A percentile compares a stretch with the other conserved stretches of the same genome.
These are phyloP conservation scores for Aureobasidium sp. DNA, from an alignment of 2,329 filamentous ascomycete species.

Conservation along the genomic window DNA sequence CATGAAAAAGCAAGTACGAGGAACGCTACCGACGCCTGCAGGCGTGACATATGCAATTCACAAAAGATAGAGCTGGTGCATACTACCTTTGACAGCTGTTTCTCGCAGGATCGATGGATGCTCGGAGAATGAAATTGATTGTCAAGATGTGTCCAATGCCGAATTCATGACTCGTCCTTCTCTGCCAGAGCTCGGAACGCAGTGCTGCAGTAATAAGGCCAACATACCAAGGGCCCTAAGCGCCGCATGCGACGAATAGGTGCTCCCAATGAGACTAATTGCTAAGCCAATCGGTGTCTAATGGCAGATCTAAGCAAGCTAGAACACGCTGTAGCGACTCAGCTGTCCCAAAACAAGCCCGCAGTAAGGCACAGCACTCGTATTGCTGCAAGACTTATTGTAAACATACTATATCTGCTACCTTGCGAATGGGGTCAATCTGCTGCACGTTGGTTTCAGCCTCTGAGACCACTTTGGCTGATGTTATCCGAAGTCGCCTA, in stretches of 20 bases:
- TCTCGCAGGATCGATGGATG: background rate
- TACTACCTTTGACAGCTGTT: background rate
- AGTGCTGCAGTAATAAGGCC: background rate
- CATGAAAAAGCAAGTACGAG: background rate
- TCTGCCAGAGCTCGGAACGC: background rate
- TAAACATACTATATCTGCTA: too few species aligned
- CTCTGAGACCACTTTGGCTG: too few species aligned
- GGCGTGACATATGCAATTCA: background rate
- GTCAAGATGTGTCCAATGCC: background rate
- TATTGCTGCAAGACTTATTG: background rate
- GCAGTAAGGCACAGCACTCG: background rate
- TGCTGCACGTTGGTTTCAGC: too few species aligned
- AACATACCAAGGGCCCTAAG: too few species aligned
- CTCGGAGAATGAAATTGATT: background rate
- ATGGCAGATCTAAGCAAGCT: background rate
- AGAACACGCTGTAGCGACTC: background rate
- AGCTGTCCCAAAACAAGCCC: background rate
- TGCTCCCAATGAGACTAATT: too few species aligned
- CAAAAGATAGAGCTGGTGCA: background rate
- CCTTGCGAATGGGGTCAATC: too few species aligned
- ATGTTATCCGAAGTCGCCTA: too few species aligned
- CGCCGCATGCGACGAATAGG: too few species aligned
- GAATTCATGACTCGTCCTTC: background rate
- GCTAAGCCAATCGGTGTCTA: background rate
- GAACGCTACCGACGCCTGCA: background rate